Percentiles rank a stretch among this genome's conserved stretches.
Conservation (phyloP, 83 land plant species). For the Thuja plicata region DNA sequence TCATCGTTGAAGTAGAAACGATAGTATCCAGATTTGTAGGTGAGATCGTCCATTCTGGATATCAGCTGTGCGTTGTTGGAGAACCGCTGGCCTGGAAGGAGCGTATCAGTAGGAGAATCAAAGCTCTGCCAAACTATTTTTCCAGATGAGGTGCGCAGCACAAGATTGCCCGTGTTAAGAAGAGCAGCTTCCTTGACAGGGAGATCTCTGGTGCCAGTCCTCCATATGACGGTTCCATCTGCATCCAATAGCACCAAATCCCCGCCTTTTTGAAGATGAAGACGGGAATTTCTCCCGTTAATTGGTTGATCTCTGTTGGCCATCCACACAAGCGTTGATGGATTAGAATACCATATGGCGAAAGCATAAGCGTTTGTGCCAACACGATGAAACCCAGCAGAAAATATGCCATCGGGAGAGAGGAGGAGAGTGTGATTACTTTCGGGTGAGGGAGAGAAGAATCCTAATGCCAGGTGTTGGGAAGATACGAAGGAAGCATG, state of each 20-base stretch:
- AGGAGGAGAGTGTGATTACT: not conserved
- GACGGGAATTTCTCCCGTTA: not conserved
- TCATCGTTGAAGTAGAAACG: not conserved
- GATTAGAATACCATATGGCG: constrained; percentile 24
- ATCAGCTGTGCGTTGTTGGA: not conserved
- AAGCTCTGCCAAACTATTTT: no score
- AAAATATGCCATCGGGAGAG: constrained; percentile 17
- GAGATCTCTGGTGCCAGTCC: not conserved
- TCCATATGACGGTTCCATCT: not conserved
- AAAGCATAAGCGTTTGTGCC: constrained; percentile 28
- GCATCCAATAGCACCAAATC: not conserved
- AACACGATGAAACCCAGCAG: not conserved
- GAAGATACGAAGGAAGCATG: no score
- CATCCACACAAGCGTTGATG: not conserved
- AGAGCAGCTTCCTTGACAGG: not conserved
- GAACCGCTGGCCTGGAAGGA: not conserved
- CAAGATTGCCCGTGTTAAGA: not conserved
- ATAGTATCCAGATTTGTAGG: not conserved
- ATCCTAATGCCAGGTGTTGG: no score
- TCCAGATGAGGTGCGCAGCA: not conserved
- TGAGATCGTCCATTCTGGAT: not conserved
- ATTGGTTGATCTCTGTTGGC: not conserved
- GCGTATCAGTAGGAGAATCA: not conserved
- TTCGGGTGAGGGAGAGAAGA: no score
- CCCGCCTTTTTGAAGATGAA: not conserved